Evolutionary conservation across 2,329 filamentous ascomycete species (phyloP).

Genomic region (Fusarium equiseti): DNA sequence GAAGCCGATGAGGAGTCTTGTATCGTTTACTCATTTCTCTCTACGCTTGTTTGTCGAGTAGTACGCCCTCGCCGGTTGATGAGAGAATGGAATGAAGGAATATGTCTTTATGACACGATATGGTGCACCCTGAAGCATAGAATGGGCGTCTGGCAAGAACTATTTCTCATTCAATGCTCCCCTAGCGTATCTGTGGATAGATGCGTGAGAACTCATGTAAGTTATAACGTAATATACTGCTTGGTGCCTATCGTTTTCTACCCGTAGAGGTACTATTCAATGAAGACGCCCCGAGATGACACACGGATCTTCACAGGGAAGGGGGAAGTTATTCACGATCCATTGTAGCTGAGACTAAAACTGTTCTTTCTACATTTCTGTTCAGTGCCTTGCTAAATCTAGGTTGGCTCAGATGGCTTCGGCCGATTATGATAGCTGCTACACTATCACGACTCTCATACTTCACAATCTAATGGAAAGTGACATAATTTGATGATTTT

Average conservation of each 20-base stretch:
- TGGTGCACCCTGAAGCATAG: background rate
- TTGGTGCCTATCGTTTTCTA: background rate
- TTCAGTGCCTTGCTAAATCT: background rate
- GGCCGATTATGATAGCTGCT: background rate
- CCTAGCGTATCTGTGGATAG: no score
- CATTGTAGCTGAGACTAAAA: background rate
- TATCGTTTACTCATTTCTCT: background rate
- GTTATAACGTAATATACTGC: background rate
- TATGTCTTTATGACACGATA: background rate
- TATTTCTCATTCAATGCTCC: background rate
- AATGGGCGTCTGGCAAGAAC: background rate
- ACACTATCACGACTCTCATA: background rate
- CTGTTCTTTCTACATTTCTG: background rate
- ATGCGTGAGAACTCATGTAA: background rate
- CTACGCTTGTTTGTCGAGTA: background rate
- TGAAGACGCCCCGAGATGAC: background rate
- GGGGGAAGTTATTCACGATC: background rate
- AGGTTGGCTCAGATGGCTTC: background rate
- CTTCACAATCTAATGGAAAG: background rate
- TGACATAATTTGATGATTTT: background rate
- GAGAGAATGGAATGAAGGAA: background rate
- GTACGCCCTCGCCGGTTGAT: background rate
- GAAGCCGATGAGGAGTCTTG: background rate
- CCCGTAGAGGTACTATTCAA: background rate
- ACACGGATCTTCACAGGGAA: background rate